Base-by-base conservation (phyloP, 139 green algal genomes). In the Edaphochlamys debaryana region DNA sequence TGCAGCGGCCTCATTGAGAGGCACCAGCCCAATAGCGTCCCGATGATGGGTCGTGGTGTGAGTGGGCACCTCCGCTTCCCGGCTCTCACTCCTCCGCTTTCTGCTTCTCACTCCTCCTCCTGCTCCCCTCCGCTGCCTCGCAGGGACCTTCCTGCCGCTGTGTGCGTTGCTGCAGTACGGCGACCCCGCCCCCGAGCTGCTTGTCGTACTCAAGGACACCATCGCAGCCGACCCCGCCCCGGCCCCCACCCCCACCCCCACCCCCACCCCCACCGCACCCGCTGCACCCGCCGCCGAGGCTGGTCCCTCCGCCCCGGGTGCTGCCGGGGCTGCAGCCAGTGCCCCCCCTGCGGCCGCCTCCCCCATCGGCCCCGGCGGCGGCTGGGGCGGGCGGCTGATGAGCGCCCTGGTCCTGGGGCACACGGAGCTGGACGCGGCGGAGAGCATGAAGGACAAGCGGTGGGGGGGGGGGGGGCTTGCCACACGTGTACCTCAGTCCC, bases 361-460 rank as follows among this genome's bases (percentile, higher is more conserved):
- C n/a, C n/a, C n/a, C n/a, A n/a, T 27, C 36, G 15, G n/a, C 27
- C 42, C 13, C 13, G 69, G 69, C 9, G 71, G 71, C n/a, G 82
- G 78, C 6, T 64, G 67, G 67, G 85, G 88, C 41, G 70, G 64
- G n/a, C 38, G 45, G 19, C 56, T 92, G 50, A 30, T 85, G n/a
- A 67, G 85, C 69, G 80, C 91, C 77, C 75, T 95, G 69, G 71
- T 83, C 15, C 86, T 91, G 27, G 71, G 80, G 13, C 93, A 95
- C 74, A 69, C 88, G 1, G 71, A 75, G n/a, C 71, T 91, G 41
- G 86, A 90, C 50, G 72, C 76, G 0, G 37, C 52, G 41, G 82
- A 84, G 71, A 20, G 32, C 0, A 68, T 64, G 36, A 70, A 83
- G 38, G 83, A 89, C 22, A 86, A 85, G 78, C 60, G 88, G 79